Base-by-base conservation (phyloP, 2,329 filamentous ascomycete species). In the Salinomyces thailandicus region DNA sequence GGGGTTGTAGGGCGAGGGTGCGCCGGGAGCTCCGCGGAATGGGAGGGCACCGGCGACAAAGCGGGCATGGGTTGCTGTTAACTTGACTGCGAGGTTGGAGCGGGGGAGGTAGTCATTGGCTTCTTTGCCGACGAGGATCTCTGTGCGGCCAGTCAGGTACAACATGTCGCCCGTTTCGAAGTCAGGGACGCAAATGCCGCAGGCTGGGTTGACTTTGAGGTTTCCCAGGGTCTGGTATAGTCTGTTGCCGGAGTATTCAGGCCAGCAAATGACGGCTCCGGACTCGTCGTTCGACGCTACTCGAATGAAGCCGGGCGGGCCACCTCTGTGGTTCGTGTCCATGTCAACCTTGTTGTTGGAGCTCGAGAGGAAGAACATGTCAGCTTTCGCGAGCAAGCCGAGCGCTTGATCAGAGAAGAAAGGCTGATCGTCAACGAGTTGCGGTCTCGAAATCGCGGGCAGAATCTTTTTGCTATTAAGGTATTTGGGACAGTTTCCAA, bases 401-500 rank as follows among this genome's bases (percentile, higher is more conserved):
- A 79, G 44, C 1, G 78, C 81, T 33, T 67, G 64, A 5, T 54
- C 48, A 0, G 72, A 59, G 3, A 87, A 60, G 3, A 62, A 58
- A 3, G 67, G 45, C 2, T 60, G 62, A 16, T 65, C 55, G 0
- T 69, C 70, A 1, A 72, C 40, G 1, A 77, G 56, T 31, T 59
- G 59, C 7, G 81, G 73, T 11, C 64, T 54, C 2, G 80, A 70
- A 0, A 65, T 42, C 30, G 72, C 68, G 4, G 71, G 68, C 2
- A 60, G 53, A 26, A 93, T 74, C 2, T 64, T 62, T 54, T 82
- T 86, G 50, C 74, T 75, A 58, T 89, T 91, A 20, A 93, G 55
- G 50, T 93, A 93, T 59, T 93, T 93, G 2, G 85, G 85, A 50
- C 85, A 93, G 49, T 91, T 93, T 0, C 83, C 74, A 6, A 93